These are phyloP conservation scores for Ceratocystis diversiconidia DNA, from an alignment of 2,329 filamentous ascomycete species.

Conservation along the genomic window DNA sequence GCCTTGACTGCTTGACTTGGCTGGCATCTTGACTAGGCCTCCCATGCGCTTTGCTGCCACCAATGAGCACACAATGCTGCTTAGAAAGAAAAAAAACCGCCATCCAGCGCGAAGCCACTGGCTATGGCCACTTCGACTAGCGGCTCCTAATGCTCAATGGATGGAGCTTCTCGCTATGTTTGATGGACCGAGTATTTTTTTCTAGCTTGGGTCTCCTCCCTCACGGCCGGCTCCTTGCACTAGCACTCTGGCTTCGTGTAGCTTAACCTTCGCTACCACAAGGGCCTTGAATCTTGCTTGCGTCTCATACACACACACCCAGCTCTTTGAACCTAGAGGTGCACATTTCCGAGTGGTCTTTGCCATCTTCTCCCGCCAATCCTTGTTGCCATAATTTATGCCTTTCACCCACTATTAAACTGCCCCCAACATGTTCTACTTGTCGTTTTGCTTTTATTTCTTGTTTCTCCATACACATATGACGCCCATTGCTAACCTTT, in stretches of 20 bases:
- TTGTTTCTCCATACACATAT: neutral
- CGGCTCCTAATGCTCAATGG: neutral
- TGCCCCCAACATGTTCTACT: neutral
- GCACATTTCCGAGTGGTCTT: neutral
- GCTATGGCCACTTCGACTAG: neutral
- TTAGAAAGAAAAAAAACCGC: too few species aligned
- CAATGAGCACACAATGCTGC: neutral
- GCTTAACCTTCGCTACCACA: neutral
- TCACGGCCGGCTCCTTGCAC: neutral
- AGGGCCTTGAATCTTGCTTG: neutral
- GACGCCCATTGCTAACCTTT: neutral
- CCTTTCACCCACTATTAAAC: too few species aligned
- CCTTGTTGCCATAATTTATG: too few species aligned
- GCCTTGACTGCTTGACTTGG: too few species aligned
- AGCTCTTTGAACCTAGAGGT: neutral
- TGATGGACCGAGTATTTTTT: neutral
- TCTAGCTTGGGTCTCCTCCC: neutral
- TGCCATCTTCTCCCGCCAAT: neutral
- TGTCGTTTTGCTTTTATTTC: neutral
- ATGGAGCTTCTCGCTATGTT: neutral
- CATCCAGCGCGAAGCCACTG: neutral
- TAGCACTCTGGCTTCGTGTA: neutral
- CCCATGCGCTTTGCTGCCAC: neutral
- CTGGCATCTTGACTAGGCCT: neutral
- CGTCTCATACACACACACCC: neutral